Evolutionary conservation across 495 filamentous ascomycete genomes (phyloP), one percentile per base, ranked within the genome.

Genomic region (Penicillium paradoxum): DNA sequence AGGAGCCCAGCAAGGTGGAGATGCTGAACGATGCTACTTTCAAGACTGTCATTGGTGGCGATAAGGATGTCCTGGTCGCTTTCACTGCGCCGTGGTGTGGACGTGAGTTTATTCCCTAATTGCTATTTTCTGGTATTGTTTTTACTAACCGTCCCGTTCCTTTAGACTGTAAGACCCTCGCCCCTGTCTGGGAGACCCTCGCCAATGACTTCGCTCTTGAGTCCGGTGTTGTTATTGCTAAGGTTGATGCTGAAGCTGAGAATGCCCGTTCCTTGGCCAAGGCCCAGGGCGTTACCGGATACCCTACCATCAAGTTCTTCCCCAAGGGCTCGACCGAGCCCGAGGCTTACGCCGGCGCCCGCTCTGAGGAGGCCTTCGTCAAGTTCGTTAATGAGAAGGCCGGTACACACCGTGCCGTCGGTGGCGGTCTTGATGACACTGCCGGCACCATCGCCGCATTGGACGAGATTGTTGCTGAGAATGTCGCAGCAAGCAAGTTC

Each of bases 221-320:
- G 63, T 65, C 82, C 38, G 73, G 75, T 58, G 85, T 98, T 47
- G 67, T 96, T 13, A 85, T 98, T 60, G 93, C 89, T 64, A 97
- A 98, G 77, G 87, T 98, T 48, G 91, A 97, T 64, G 89, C 89
- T 63, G 91, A 97, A 70, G 85, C 88, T 5, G 85, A 88, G 55
- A 89, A 89, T 70, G 75, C 86, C 65, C 91, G 90, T 70, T 80
- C 82, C 37, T 83, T 83, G 15, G 88, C 91, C 33, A 69, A 82
- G 58, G 87, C 84, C 49, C 88, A 91, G 59, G 88, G 84, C 53
- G 81, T 98, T 42, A 80, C 77, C 45, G 87, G 85, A 24, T 98
- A 91, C 81, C 93, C 93, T 25, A 98, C 93, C 54, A 93, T 98
- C 79, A 96, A 95, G 78, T 98, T 87, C 82, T 97, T 97, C 80